Evolutionary conservation across 179 eudicot species (phyloP), one percentile per base, ranked within the genome.

Genomic region (Spinacia oleracea): DNA sequence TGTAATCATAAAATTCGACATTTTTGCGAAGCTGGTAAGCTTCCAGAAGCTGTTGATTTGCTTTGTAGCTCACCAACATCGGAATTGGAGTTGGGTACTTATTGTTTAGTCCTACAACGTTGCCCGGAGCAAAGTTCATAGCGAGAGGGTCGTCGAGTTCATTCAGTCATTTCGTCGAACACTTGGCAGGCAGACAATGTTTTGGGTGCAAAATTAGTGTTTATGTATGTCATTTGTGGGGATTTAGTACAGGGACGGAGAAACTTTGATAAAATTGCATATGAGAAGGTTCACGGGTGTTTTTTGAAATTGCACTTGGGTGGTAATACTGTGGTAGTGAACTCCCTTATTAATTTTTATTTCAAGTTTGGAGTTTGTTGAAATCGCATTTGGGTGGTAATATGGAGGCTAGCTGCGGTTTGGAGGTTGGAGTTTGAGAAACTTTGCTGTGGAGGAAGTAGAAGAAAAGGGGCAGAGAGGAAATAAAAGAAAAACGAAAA

Each of bases 301-400:
- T 77, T 86, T 81, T 35, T 88, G 79, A 91, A 81, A 80, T 78
- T 79, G 63, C 81, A 83, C 11, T 84, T 89, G 65, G 86, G 87
- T 77, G 59, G 46, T 73, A 56, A 82, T 51, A 87, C 48, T 66
- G 83, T 86, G 4, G 93, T 93, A 34, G 87, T 87, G 23, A 93
- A 93, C 73, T 86, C 97, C 20, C 82, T 93, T 35, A 66, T 93
- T 65, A 79, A 85, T 68, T 71, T 91, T 79, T 91, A 91, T 51
- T 91, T 86, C 60, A 83, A 77, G 73, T 90, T 93, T 73, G 92
- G 92, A n/a, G n/a, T n/a, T n/a, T n/a, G n/a, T n/a, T n/a, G n/a
- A n/a, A n/a, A n/a, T n/a, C n/a, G n/a, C n/a, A n/a, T n/a, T n/a
- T n/a, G n/a, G n/a, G n/a, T n/a, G n/a, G n/a, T n/a, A n/a, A n/a